phyloP scores from a whole-genome alignment of 257 asterid genomes.

The Jasminum sambac region DNA sequence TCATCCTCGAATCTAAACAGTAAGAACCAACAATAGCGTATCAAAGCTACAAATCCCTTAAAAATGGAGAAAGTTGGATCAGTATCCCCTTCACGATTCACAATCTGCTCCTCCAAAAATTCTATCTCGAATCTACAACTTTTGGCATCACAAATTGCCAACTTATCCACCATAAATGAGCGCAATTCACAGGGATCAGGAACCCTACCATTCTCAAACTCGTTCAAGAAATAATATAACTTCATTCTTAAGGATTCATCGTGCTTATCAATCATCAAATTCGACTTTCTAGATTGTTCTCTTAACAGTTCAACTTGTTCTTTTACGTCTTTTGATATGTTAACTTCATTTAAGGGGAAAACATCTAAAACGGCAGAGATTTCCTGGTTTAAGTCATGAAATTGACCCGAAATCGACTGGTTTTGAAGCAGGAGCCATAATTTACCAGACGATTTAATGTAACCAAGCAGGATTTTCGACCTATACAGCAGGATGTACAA shows the following conservation, averaged over 20 bases:
- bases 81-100: conserved; percentile 72
- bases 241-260: conserved; percentile 63
- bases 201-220: conserved; percentile 62
- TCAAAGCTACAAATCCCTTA: conserved; percentile 71
- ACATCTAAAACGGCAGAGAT: conserved; percentile 84
- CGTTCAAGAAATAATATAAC: conserved; percentile 65
- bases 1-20: conserved; percentile 79
- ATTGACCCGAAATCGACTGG: conserved; percentile 73
- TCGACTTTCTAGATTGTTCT: conserved; percentile 60
- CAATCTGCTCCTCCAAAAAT: conserved; percentile 88
- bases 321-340: conserved; percentile 56
- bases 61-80: conserved; percentile 71
- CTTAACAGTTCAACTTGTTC: conserved; percentile 71
- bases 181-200: conserved; percentile 50
- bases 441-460: conserved; percentile 66
- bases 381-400: conserved; percentile 81
- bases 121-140: conserved; percentile 76
- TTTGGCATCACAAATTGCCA: conserved; percentile 51
- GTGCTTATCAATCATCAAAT: conserved; percentile 49
- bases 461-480: conserved; percentile 76
- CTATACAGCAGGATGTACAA: conserved; percentile 88
- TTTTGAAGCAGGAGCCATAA: conserved; percentile 85
- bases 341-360: conserved; percentile 55
- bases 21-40: conserved; percentile 73
- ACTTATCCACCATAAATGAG: conserved; percentile 52